A percentile compares a stretch with the other conserved stretches of the same genome.
phyloP scores from a whole-genome alignment of 2,329 filamentous ascomycete species.

The Penicillium sp. region DNA sequence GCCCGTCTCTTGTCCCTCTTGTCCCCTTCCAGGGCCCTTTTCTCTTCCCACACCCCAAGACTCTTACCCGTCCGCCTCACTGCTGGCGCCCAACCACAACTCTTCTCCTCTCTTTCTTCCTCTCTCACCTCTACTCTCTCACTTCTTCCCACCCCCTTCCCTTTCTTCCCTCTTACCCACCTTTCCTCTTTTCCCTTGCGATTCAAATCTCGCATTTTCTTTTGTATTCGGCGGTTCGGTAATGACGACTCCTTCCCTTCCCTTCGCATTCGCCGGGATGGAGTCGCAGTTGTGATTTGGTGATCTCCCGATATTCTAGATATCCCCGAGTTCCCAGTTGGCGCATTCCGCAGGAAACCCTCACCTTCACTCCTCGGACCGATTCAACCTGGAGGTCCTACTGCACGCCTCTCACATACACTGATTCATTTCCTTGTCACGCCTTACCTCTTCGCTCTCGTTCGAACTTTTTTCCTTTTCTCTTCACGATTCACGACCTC shows the following conservation, averaged over 20 bases:
- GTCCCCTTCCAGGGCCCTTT: not conserved
- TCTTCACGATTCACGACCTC: conserved; percentile 33
- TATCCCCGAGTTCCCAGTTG: conserved; percentile 19
- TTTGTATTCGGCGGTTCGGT: conserved; percentile 31
- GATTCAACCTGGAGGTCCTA: not conserved
- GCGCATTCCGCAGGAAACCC: conserved; percentile 31
- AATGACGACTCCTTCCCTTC: conserved; percentile 29
- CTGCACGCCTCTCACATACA: conserved; percentile 17
- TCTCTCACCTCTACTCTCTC: conserved; percentile 14
- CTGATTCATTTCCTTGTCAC: conserved; percentile 24
- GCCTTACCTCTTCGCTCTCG: conserved; percentile 24
- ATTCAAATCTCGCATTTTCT: conserved; percentile 25
- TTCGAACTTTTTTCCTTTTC: conserved; percentile 25
- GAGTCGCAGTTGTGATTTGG: conserved; percentile 37
- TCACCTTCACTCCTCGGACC: conserved; percentile 15
- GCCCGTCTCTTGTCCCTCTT: not conserved
- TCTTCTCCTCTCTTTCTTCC: conserved; percentile 10
- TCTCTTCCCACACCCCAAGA: conserved; percentile 8
- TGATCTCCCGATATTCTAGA: conserved; percentile 31
- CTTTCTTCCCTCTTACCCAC: conserved; percentile 21
- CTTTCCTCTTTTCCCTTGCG: conserved; percentile 19
- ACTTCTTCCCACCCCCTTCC: conserved; percentile 19
- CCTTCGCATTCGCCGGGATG: conserved; percentile 31
- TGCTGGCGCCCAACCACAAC: conserved; percentile 22
- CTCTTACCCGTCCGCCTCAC: conserved; percentile 22